Evolutionary conservation across 306 rosid species (phyloP).

Genomic region (Pachyrhizus erosus): DNA sequence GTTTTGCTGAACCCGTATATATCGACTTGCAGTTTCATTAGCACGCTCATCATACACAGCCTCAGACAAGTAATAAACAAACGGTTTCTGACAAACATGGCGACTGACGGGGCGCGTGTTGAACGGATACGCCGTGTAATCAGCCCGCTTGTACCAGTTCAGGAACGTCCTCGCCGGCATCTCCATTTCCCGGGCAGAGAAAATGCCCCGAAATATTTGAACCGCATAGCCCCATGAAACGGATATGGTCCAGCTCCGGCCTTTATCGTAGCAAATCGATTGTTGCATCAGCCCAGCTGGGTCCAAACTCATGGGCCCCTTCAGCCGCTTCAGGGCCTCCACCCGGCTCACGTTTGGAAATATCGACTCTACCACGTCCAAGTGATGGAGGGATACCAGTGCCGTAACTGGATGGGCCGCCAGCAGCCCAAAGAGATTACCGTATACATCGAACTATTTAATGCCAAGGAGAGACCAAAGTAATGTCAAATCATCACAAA

Average conservation of each 20-base stretch:
- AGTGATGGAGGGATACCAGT: slow-evolving; percentile 74
- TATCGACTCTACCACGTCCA: slow-evolving; percentile 75
- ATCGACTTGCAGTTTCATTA: slow-evolving; percentile 46
- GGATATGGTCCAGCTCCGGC: slow-evolving; percentile 67
- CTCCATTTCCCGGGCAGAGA: slow-evolving; percentile 68
- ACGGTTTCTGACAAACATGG: slow-evolving; percentile 62
- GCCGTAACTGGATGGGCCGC: slow-evolving; percentile 81
- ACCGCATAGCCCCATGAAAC: slow-evolving; percentile 80
- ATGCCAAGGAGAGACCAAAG: background rate
- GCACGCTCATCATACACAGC: background rate
- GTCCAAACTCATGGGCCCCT: slow-evolving; percentile 57
- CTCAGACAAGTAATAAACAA: slow-evolving; percentile 55
- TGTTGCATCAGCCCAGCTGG: slow-evolving; percentile 70
- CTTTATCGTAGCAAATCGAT: slow-evolving; percentile 76
- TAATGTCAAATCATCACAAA: background rate
- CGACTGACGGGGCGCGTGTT: slow-evolving; percentile 61
- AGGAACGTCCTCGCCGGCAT: slow-evolving; percentile 70
- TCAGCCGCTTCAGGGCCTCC: slow-evolving; percentile 60
- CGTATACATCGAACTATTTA: slow-evolving; percentile 73
- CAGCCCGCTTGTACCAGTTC: slow-evolving; percentile 67
- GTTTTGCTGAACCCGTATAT: slow-evolving; percentile 35
- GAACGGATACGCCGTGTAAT: slow-evolving; percentile 55
- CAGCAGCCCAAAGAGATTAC: slow-evolving; percentile 74
- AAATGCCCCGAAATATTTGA: slow-evolving; percentile 69
- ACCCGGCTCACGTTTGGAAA: slow-evolving; percentile 61